Percentiles rank a stretch among this genome's conserved stretches.
These are phyloP conservation scores for Epichloe hybrida DNA, from an alignment of 2,329 filamentous ascomycete species.

Conservation along the genomic window DNA sequence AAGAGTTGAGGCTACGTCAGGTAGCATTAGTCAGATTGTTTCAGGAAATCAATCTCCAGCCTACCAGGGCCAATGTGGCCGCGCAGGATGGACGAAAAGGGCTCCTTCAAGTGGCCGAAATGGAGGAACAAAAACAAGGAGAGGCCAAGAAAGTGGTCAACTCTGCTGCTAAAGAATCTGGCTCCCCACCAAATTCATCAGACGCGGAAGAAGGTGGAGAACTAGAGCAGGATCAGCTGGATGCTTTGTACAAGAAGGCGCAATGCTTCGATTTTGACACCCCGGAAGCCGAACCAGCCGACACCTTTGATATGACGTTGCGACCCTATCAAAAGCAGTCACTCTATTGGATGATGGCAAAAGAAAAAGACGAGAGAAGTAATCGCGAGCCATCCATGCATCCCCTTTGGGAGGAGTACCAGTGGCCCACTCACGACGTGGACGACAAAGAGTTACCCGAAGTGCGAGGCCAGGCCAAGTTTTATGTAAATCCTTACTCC, in stretches of 20 bases:
- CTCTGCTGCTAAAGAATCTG: conserved; percentile 17
- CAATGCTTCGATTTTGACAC: conserved; percentile 94
- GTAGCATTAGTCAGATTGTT: conserved; percentile 80
- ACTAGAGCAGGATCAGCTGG: conserved; percentile 88
- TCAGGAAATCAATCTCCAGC: conserved; percentile 73
- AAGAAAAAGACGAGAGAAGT: conserved; percentile 68
- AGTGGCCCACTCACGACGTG: conserved; percentile 76
- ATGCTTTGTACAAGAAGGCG: conserved; percentile 86
- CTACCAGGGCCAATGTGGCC: conserved; percentile 60
- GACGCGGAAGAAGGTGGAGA: conserved; percentile 77
- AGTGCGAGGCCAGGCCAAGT: conserved; percentile 54
- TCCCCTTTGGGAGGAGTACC: conserved; percentile 92
- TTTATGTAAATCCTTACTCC: conserved; percentile 96
- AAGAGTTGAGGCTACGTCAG: conserved; percentile 68
- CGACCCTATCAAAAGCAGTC: conserved; percentile 94
- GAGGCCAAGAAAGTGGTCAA: conserved; percentile 26
- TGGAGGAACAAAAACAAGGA: conserved; percentile 63
- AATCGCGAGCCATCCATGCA: conserved; percentile 77
- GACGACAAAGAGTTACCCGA: conserved; percentile 63
- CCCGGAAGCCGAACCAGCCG: conserved; percentile 69
- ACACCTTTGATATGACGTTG: conserved; percentile 69
- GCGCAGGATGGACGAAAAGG: conserved; percentile 72
- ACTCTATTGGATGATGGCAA: conserved; percentile 88
- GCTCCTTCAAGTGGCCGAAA: conserved; percentile 74
- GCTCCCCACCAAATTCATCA: conserved; percentile 43